Evolutionary conservation across 805 yeast genomes (phyloP), one percentile per base, ranked within the genome.

Genomic region (Pichia nanzhaoensis): DNA sequence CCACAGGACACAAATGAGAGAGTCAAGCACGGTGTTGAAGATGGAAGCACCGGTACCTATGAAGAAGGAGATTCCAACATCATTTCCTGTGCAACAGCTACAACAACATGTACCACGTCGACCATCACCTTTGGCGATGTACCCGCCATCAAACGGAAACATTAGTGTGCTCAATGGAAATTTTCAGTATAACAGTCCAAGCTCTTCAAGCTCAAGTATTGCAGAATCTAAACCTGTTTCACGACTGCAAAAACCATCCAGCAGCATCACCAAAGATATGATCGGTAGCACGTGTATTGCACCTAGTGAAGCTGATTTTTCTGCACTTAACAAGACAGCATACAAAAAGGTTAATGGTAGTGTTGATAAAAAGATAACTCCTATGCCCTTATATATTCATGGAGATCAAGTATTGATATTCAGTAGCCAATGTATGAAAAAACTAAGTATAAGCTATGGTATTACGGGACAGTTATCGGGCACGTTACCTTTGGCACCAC

Each of bases 401-500:
- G 50, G 51, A 3, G 51, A 45, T 10, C 41, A 48, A 21, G 35
- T 45, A 0, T 59, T 84, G 30, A 67, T 89, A 6, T 89, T 83
- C 56, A 73, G 75, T 46, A 52, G 82, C 1, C 72, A 71, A 0
- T 75, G 71, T 41, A 69, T 85, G 41, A 71, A 73, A 52, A 45
- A 44, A 19, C 68, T 89, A 6, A 68, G 97, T 19, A 68, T 69
- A 27, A 33, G 54, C 2, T 64, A 74, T 36, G 86, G 87, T 13
- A 73, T 93, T 1, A 71, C 80, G 19, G 99, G 99, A 0, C 77
- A 82, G 1, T 67, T 91, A 14, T 66, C 77, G 0, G 99, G 99
- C 0, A 84, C 96, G 0, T 65, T 93, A 27, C 85, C 96, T 0
- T 72, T 79, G 39, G 88, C 90, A n/a, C 93, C 97, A 2, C 99